Conservation (phyloP, 768 basidiomycete species). For the Calocera cornea region DNA sequence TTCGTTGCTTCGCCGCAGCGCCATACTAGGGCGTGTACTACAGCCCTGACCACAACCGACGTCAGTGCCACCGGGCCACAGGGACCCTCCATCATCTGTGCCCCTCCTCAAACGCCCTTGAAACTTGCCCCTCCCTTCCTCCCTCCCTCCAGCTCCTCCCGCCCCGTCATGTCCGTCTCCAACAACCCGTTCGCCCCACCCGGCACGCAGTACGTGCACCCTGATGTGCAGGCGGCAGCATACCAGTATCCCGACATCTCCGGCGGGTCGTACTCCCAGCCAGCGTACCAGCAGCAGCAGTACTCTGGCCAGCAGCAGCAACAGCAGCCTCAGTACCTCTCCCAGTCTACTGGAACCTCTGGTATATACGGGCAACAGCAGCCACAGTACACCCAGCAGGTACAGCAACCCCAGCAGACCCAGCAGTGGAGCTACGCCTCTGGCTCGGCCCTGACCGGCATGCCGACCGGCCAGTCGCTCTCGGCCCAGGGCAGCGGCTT, state of each 20-base stretch:
- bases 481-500: background rate
- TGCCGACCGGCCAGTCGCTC: background rate
- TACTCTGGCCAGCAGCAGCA: background rate
- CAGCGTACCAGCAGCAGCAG: background rate
- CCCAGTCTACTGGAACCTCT: background rate
- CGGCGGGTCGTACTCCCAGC: background rate
- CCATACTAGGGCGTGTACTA: background rate
- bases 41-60: background rate
- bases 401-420: background rate
- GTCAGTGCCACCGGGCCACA: background rate
- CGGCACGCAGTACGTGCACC: background rate
- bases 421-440: background rate
- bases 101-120: background rate
- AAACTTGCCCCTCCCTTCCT: background rate
- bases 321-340: background rate
- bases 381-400: background rate
- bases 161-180: background rate
- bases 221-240: background rate
- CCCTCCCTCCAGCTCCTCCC: background rate
- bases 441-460: background rate
- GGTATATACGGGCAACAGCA: background rate
- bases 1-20: background rate
- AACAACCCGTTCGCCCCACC: background rate
- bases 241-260: conserved; percentile 3
- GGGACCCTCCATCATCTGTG: background rate